Conservation (phyloP, 1,284 basidiomycete genomes). For the Rhodotorula sp. region DNA sequence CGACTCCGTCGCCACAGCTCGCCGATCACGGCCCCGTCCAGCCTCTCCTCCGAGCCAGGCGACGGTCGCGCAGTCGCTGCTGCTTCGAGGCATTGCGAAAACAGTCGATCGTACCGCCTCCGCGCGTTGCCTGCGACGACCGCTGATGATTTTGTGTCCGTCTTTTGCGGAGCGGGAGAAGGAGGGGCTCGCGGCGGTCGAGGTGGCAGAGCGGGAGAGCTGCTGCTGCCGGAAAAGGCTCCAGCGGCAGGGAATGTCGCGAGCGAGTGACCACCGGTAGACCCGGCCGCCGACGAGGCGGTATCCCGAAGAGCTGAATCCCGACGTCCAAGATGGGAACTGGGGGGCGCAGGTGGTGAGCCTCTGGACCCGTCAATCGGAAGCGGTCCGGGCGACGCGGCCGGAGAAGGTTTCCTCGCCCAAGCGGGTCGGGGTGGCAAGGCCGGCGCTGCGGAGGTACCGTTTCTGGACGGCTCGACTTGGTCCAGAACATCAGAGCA, state of each 20-base stretch:
- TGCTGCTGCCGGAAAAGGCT: neutral
- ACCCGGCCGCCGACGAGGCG: neutral
- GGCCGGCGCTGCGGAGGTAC: neutral
- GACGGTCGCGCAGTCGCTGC: no score
- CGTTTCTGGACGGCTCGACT: neutral
- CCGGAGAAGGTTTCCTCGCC: neutral
- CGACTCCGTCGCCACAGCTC: conserved; percentile 32
- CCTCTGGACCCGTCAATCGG: neutral
- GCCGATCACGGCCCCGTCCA: conserved; percentile 3
- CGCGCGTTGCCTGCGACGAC: neutral
- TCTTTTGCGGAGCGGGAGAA: neutral
- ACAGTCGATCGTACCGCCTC: conserved; percentile 25
- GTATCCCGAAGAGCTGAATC: neutral
- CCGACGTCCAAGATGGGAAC: no score
- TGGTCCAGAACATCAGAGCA: no score
- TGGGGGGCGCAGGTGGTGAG: neutral
- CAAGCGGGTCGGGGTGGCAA: neutral
- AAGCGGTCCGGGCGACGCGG: neutral
- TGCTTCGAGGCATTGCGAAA: conserved; percentile 7
- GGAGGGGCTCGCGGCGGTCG: neutral
- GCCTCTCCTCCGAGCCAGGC: neutral
- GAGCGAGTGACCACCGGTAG: neutral
- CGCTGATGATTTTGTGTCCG: neutral
- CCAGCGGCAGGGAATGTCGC: neutral
- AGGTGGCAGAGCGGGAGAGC: neutral